phyloP scores from a whole-genome alignment of 1,284 basidiomycete genomes.

The Cryptococcus hybrid region DNA sequence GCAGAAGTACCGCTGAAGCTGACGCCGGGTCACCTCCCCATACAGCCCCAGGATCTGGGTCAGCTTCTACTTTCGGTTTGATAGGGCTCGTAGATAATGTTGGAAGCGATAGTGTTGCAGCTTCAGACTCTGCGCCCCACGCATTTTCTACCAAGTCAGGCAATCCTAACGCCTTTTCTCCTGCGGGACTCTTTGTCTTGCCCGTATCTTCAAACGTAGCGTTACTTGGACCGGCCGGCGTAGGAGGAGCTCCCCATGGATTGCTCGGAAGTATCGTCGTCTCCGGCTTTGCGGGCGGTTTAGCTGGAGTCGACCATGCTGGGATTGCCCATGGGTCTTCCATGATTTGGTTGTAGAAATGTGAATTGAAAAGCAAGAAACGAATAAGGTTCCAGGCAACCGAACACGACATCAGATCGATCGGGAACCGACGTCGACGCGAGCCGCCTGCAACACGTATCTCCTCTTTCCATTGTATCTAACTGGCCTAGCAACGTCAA shows the following conservation, averaged over 20 bases:
- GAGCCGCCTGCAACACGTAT: not conserved
- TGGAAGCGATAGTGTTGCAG: not conserved
- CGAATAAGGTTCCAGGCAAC: too few relatives aligned
- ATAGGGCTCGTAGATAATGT: not conserved
- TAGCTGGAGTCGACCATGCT: constrained; percentile 25
- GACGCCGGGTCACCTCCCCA: not conserved
- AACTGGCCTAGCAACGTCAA: too few relatives aligned
- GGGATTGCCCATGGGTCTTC: constrained; percentile 39
- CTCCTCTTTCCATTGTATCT: not conserved
- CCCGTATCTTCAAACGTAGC: too few relatives aligned
- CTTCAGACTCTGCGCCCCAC: too few relatives aligned
- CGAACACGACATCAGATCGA: not conserved
- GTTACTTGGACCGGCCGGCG: too few relatives aligned
- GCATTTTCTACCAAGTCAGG: too few relatives aligned
- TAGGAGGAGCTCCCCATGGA: constrained; percentile 26
- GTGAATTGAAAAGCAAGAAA: not conserved
- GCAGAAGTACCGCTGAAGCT: not conserved
- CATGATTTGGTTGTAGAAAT: constrained; percentile 14
- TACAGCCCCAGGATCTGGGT: not conserved
- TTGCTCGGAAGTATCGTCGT: constrained; percentile 15
- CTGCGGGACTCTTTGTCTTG: too few relatives aligned
- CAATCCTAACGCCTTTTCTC: too few relatives aligned
- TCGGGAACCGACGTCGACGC: not conserved
- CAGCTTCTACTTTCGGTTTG: not conserved
- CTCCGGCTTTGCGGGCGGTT: constrained; percentile 9